These are phyloP conservation scores for Nepenthes mirabilis DNA, from an alignment of 148 eudicot genomes.

Conservation along the genomic window DNA sequence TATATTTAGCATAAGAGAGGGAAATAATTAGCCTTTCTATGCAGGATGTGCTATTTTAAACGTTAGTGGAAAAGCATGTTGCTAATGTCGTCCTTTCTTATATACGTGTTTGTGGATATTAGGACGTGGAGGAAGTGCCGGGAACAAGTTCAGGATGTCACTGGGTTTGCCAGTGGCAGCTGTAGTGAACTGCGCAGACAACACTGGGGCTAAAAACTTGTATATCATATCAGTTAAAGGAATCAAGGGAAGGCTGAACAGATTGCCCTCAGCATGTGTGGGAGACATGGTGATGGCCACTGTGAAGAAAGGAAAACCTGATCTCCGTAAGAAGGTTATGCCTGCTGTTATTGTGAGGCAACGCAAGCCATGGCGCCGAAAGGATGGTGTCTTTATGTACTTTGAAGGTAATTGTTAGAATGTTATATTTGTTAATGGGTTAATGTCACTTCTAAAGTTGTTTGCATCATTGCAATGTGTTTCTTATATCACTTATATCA, in stretches of 20 bases:
- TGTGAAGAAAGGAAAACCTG: conserved; percentile 60
- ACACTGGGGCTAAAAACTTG: conserved; percentile 54
- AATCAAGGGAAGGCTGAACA: conserved; percentile 52
- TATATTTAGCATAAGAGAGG: too few relatives aligned
- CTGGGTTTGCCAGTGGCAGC: conserved; percentile 72
- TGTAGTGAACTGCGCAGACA: conserved; percentile 52
- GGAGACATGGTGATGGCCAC: conserved; percentile 78
- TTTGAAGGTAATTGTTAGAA: conserved; percentile 27
- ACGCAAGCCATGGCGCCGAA: conserved; percentile 69
- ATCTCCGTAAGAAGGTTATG: conserved; percentile 62
- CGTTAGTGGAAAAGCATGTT: neutral
- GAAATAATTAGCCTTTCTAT: too few relatives aligned
- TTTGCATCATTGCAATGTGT: neutral
- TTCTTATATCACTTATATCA: neutral
- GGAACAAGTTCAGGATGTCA: conserved; percentile 67
- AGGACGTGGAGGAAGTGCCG: conserved; percentile 67
- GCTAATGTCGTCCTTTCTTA: neutral
- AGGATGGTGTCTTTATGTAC: conserved; percentile 60
- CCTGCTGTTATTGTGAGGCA: conserved; percentile 54
- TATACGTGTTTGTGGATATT: neutral
- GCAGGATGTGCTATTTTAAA: too few relatives aligned
- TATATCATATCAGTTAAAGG: conserved; percentile 61
- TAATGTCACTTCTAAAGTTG: neutral
- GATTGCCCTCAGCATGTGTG: conserved; percentile 55
- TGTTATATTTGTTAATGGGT: neutral